Evolutionary conservation across 768 basidiomycete species (phyloP).

Genomic region (Tulasnella sp.): DNA sequence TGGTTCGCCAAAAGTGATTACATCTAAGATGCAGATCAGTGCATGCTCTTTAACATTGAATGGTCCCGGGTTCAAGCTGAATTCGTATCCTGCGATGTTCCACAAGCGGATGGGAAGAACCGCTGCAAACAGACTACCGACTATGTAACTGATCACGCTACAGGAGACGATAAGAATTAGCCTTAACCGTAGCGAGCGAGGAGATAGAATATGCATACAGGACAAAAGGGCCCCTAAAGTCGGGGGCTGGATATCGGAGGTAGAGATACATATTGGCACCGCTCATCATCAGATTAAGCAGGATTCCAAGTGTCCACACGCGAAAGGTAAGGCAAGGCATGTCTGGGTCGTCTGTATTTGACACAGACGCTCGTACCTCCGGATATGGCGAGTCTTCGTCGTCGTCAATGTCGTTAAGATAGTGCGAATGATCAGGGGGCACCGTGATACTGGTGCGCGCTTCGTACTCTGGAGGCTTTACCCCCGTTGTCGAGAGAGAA

Average conservation of each 20-base stretch:
- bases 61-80: constrained; percentile 84
- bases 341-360: constrained; percentile 96
- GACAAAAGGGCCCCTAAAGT: constrained; percentile 68
- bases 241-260: constrained; percentile 82
- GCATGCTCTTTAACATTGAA: constrained; percentile 98
- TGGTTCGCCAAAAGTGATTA: constrained; percentile 31
- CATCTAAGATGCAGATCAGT: constrained; percentile 88
- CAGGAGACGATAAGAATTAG: constrained; percentile 23
- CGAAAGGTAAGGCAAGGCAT: constrained; percentile 92
- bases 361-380: constrained; percentile 95
- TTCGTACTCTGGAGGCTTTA: background rate
- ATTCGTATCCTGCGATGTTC: constrained; percentile 40
- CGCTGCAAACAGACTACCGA: constrained; percentile 80
- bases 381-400: constrained; percentile 94
- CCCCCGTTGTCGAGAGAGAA: background rate
- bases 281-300: constrained; percentile 41
- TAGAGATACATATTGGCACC: constrained; percentile 89
- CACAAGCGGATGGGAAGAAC: constrained; percentile 61
- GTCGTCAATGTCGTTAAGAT: constrained; percentile 38
- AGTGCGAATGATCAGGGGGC: background rate
- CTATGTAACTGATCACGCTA: constrained; percentile 55
- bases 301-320: constrained; percentile 78
- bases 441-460: background rate
- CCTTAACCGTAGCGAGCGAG: background rate
- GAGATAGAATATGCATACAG: constrained; percentile 30